A percentile compares a stretch with the other conserved stretches of the same genome.
These are phyloP conservation scores for Chaetomidium leptoderma DNA, from an alignment of 495 filamentous ascomycete species.

Conservation along the genomic window DNA sequence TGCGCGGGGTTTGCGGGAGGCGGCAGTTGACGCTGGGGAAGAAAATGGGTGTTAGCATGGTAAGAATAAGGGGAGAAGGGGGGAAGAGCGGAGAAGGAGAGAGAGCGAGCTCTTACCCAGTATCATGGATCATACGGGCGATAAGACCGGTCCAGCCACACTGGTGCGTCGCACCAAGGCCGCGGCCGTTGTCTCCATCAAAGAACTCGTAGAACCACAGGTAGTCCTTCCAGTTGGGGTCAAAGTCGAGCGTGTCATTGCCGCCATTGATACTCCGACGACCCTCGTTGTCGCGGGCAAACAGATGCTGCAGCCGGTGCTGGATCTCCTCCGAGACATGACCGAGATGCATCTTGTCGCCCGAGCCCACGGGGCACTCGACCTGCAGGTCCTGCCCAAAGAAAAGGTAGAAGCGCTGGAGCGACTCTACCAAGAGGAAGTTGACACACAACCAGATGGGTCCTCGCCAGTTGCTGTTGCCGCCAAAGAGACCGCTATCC, in stretches of 20 bases:
- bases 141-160: constrained; percentile 97
- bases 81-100: background rate
- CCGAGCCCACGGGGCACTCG: constrained; percentile 90
- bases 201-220: constrained; percentile 98
- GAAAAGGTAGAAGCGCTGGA: constrained; percentile 91
- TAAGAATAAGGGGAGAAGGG: background rate
- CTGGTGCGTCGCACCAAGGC: constrained; percentile 89
- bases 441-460: constrained; percentile 97
- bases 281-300: constrained; percentile 76
- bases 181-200: constrained; percentile 84
- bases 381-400: constrained; percentile 84
- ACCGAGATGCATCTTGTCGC: constrained; percentile 92
- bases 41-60: constrained; percentile 19
- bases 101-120: constrained; percentile 58
- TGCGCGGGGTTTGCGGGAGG: constrained; percentile 86
- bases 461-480: constrained; percentile 94
- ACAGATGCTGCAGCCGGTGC: constrained; percentile 88
- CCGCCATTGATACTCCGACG: constrained; percentile 79
- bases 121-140: constrained; percentile 95
- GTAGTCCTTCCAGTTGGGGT: constrained; percentile 88
- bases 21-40: constrained; percentile 72
- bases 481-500: constrained; percentile 87
- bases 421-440: constrained; percentile 86
- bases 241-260: constrained; percentile 79
- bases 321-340: constrained; percentile 96